Conservation (phyloP, 768 basidiomycete genomes). For the Psilocybe subaeruginosa region DNA sequence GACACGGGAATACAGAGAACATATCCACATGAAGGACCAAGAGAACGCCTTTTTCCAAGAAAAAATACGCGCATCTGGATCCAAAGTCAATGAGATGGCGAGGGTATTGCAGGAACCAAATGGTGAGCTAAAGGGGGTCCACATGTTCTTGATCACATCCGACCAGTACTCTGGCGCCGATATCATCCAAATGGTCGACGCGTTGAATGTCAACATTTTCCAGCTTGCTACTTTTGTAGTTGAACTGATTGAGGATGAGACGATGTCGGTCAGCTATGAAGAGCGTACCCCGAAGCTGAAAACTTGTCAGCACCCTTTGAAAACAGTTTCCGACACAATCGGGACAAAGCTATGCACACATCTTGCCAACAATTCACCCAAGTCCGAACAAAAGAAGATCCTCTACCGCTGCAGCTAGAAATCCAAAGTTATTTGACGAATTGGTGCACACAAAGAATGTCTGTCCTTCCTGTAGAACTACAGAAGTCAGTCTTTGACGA, state of each 20-base stretch:
- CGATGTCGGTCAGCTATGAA: constrained; percentile 1
- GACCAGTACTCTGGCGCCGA: constrained; percentile 49
- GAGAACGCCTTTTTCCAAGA: constrained; percentile 10
- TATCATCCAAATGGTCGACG: constrained; percentile 38
- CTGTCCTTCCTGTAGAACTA: constrained; percentile 1
- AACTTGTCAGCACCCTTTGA: neutral
- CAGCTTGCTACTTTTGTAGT: constrained; percentile 49
- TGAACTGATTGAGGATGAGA: constrained; percentile 27
- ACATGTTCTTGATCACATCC: constrained; percentile 44
- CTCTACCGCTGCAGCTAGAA: constrained; percentile 25
- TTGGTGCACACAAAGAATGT: constrained; percentile 14
- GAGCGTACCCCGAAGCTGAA: constrained; percentile 3
- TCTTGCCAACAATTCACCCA: constrained; percentile 13
- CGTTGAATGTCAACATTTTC: constrained; percentile 50
- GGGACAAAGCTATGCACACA: constrained; percentile 18
- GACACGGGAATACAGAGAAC: constrained; percentile 5
- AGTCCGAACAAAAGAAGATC: constrained; percentile 18
- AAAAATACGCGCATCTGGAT: constrained; percentile 20
- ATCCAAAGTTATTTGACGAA: constrained; percentile 18
- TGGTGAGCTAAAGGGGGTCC: constrained; percentile 43
- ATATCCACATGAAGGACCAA: constrained; percentile 9
- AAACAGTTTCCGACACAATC: constrained; percentile 3
- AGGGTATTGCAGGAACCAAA: constrained; percentile 31
- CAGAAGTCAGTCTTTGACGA: neutral
- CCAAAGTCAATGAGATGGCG: constrained; percentile 20